phyloP scores from a whole-genome alignment of 441 rosid species.

The Gossypium davidsonii region DNA sequence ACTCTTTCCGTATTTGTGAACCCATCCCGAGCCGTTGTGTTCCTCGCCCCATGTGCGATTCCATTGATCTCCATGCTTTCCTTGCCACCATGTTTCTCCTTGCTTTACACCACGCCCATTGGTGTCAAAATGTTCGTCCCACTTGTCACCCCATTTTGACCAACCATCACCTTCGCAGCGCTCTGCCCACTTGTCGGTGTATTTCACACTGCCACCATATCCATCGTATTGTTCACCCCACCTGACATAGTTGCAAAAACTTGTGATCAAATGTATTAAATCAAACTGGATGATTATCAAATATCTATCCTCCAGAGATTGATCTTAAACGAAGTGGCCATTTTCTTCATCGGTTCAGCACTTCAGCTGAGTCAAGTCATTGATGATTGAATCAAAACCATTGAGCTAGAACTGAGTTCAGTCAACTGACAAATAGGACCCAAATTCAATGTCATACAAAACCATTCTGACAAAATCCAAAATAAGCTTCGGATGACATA shows the following conservation, averaged over 20 bases:
- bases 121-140: constrained; percentile 83
- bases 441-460: background rate
- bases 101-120: constrained; percentile 78
- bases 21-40: constrained; percentile 86
- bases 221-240: constrained; percentile 97
- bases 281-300: background rate
- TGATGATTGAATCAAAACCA: background rate
- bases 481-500: background rate
- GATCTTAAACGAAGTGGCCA: background rate
- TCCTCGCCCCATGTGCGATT: constrained; percentile 89
- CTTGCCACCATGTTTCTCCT: constrained; percentile 97
- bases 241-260: constrained; percentile 30
- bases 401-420: background rate
- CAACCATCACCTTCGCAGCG: constrained; percentile 74
- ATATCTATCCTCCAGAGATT: background rate
- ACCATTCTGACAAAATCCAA: background rate
- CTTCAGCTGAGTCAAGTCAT: background rate
- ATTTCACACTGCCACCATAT: constrained; percentile 76
- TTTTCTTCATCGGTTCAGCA: background rate
- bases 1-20: constrained; percentile 94
- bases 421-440: background rate
- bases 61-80: constrained; percentile 73
- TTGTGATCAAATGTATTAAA: constrained; percentile 5
- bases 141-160: constrained; percentile 97
- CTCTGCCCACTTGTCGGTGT: constrained; percentile 96